A percentile compares a stretch with the other conserved stretches of the same genome.
These are phyloP conservation scores for Phytopythium vexans DNA, from an alignment of 352 stramenopile genomes.

Conservation along the genomic window DNA sequence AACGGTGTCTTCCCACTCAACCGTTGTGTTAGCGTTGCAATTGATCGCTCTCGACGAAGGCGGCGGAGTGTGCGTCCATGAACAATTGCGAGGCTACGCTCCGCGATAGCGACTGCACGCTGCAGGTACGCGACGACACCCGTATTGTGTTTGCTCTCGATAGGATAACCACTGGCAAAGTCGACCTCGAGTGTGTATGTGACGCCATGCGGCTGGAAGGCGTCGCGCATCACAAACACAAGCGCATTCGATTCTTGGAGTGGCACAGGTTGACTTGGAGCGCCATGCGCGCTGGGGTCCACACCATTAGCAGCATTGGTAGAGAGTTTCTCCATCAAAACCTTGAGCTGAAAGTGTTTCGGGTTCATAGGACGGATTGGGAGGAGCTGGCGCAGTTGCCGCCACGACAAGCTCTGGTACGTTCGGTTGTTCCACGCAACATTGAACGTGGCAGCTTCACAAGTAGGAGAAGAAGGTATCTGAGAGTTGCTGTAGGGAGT, in stretches of 20 bases:
- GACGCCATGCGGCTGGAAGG: conserved; percentile 7
- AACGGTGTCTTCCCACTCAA: conserved; percentile 2
- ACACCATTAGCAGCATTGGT: no score
- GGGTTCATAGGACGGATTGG: conserved; percentile 65
- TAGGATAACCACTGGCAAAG: conserved; percentile 14
- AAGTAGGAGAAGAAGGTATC: conserved; percentile 8
- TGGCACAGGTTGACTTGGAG: neutral
- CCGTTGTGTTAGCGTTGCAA: conserved; percentile 9
- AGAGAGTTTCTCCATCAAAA: conserved; percentile 20
- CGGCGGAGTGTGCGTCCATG: conserved; percentile 43
- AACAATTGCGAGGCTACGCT: conserved; percentile 43
- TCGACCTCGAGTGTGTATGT: conserved; percentile 51
- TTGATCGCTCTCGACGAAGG: conserved; percentile 15
- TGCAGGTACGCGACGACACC: conserved; percentile 22
- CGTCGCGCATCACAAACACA: conserved; percentile 27
- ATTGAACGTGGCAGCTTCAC: conserved; percentile 42
- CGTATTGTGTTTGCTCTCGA: conserved; percentile 5
- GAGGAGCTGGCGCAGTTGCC: conserved; percentile 46
- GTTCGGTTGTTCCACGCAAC: conserved; percentile 52
- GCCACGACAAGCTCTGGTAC: conserved; percentile 45
- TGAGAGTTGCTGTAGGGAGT: neutral
- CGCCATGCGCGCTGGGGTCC: no score
- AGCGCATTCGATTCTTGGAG: conserved; percentile 34
- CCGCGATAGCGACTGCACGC: conserved; percentile 31
- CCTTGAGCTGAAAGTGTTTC: conserved; percentile 57